Base-by-base conservation (phyloP, 208 protist genomes). In the Chromosphaera perkinsii region DNA sequence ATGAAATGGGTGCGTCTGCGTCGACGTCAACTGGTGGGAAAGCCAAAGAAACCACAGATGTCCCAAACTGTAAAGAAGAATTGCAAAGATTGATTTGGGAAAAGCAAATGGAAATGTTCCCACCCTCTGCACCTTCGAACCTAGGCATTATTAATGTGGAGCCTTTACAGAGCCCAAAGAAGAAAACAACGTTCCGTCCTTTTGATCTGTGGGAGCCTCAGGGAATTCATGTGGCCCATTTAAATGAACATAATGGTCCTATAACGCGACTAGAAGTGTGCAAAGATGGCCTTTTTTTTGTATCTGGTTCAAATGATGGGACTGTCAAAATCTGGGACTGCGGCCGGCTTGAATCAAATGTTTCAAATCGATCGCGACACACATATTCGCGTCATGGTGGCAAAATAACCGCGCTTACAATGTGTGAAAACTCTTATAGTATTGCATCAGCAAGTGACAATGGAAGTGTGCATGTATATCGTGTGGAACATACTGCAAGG, bases 251-350 rank as follows among this genome's bases (percentile, higher is more conserved):
- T 55, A 51, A 51, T 24, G 67, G 48, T 27, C 12, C 57, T 24
- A 22, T 73, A 26, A 73, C 69, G 20, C 42, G 64, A 12, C 27
- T 73, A 10, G 58, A 42, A 12, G 60, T 73, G 32, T 51, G 60
- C 12, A 12, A 22, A n/a, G 67, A 73, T 48, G 20, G 17, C 36
- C 17, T 45, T 7, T 74, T 69, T 52, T 74, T 74, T 71, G 69
- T 61, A 24, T 65, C 69, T 7, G 62, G 14, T n/a, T 69, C 57
- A 31, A n/a, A 70, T 61, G 69, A 74, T 31, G 69, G 69, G 0
- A 74, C 39, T 68, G 61, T 74, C 29, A 74, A 74, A 42, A 36
- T 74, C n/a, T 69, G 64, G 40, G 24, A 49, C 26, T 17, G 36
- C 9, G 33, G 40, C 22, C 17, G 17, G 10, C 29, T 63, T 24